Evolutionary conservation across 177 flowering plant species (phyloP).

Genomic region (Tripterygium wilfordii): DNA sequence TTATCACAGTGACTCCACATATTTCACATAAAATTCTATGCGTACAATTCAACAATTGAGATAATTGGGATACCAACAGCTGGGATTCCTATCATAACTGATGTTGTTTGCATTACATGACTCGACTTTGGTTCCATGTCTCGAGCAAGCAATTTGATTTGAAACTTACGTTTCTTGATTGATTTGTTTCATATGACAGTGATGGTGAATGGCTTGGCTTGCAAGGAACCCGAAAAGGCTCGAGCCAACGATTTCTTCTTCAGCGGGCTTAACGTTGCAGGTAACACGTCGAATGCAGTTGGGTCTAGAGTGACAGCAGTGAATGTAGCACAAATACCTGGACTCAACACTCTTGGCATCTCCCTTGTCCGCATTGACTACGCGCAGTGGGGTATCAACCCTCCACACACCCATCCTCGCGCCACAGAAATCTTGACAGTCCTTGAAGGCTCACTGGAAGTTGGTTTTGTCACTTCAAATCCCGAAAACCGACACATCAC

Average conservation of each 20-base stretch:
- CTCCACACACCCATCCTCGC: no score
- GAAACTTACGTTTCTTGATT: no score
- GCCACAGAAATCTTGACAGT: constrained; percentile 4
- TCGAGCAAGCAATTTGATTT: no score
- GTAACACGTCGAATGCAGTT: background rate
- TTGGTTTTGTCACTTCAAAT: constrained; percentile 8
- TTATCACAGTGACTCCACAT: no score
- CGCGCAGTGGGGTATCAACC: constrained; percentile 5
- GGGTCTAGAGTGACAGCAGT: constrained; percentile 1
- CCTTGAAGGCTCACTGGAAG: constrained; percentile 6
- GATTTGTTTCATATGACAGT: constrained; percentile 1
- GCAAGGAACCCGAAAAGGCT: constrained; percentile 6
- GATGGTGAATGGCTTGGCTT: constrained; percentile 5
- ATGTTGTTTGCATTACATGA: no score
- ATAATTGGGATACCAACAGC: no score
- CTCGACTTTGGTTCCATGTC: no score
- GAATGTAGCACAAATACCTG: constrained; percentile 2
- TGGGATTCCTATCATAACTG: no score
- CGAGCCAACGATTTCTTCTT: constrained; percentile 6
- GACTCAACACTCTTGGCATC: constrained; percentile 12
- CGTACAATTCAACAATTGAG: no score
- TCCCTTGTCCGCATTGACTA: background rate
- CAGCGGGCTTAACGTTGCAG: background rate
- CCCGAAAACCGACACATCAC: constrained; percentile 2
- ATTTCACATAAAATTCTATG: no score